These are phyloP conservation scores for Dianthus caryophyllus DNA, from an alignment of 148 eudicot genomes.

Conservation along the genomic window DNA sequence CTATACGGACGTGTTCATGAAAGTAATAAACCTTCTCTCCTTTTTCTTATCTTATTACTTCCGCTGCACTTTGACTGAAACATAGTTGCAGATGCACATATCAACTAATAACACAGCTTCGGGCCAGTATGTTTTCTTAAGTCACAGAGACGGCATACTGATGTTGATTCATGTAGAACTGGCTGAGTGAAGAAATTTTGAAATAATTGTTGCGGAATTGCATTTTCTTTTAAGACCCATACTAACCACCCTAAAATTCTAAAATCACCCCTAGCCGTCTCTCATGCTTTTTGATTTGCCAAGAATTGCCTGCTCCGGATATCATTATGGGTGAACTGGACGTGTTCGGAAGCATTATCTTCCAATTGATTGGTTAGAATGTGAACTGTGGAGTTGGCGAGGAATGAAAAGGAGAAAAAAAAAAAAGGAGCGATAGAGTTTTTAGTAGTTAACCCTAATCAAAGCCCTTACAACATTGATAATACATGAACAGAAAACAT, in stretches of 20 bases:
- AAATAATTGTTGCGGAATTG: background rate
- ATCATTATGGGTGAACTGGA: too few relatives aligned
- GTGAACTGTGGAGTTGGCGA: too few relatives aligned
- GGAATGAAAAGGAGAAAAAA: too few relatives aligned
- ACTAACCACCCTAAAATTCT: background rate
- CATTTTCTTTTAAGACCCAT: background rate
- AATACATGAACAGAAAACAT: too few relatives aligned
- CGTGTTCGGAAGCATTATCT: too few relatives aligned
- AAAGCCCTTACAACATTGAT: too few relatives aligned
- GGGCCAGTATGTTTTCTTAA: background rate
- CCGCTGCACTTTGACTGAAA: background rate
- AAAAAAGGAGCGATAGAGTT: too few relatives aligned
- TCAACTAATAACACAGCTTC: background rate
- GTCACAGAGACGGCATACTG: background rate
- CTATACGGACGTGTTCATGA: conserved; percentile 68
- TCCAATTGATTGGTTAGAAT: too few relatives aligned
- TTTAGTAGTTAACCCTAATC: too few relatives aligned
- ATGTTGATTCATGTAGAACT: background rate
- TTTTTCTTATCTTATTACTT: background rate
- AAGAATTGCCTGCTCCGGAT: too few relatives aligned
- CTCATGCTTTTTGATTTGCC: too few relatives aligned
- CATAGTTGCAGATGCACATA: background rate
- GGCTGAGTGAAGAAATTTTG: background rate
- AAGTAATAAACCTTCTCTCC: conserved; percentile 38
- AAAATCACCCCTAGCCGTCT: too few relatives aligned